These are phyloP conservation scores for Astrocystis sublimbata DNA, from an alignment of 495 filamentous ascomycete species.

Conservation along the genomic window DNA sequence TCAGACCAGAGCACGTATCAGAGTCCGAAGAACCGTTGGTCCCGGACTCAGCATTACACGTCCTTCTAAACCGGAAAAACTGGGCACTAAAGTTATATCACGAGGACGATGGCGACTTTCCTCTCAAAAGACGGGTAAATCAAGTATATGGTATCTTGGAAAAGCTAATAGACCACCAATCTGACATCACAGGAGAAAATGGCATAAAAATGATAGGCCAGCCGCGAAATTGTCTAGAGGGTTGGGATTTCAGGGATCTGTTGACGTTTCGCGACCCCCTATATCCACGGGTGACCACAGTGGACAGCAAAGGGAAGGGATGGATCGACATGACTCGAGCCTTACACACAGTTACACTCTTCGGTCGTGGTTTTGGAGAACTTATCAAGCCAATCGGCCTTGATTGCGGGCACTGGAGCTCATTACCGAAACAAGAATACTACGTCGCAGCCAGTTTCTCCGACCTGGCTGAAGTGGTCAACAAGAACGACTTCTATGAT, in stretches of 20 bases:
- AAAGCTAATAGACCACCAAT: constrained; percentile 35
- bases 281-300: constrained; percentile 24
- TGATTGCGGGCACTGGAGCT: constrained; percentile 20
- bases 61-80: neutral
- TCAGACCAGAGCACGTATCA: constrained; percentile 24
- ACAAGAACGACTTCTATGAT: constrained; percentile 16
- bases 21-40: neutral
- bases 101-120: constrained; percentile 17
- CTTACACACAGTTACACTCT: constrained; percentile 31
- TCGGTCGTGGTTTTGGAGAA: constrained; percentile 39
- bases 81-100: constrained; percentile 14
- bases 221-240: constrained; percentile 27
- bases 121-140: constrained; percentile 14
- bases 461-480: neutral
- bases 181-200: constrained; percentile 8
- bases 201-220: constrained; percentile 8
- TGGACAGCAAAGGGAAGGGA: constrained; percentile 27
- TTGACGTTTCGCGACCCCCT: constrained; percentile 19
- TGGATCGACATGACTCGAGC: constrained; percentile 38
- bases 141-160: constrained; percentile 28
- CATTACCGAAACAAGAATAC: constrained; percentile 24
- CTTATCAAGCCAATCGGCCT: constrained; percentile 26
- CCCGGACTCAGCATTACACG: neutral
- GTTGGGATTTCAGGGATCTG: constrained; percentile 32
- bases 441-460: constrained; percentile 24